Evolutionary conservation across 1,284 basidiomycete genomes (phyloP).

Genomic region (Schizophyllum commune): DNA sequence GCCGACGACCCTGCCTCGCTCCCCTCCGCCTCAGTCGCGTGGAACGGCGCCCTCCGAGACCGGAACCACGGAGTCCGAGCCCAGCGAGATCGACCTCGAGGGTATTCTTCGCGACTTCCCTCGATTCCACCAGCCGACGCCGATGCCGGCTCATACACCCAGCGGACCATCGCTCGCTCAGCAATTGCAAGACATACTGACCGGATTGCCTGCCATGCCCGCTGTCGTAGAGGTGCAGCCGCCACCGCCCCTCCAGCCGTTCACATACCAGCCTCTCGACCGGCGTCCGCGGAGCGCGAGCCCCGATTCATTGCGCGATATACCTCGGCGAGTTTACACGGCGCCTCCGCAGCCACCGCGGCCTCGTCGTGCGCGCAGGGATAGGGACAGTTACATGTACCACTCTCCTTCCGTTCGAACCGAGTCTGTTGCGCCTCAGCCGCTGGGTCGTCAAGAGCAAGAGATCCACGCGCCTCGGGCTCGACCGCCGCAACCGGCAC

Average conservation of each 20-base stretch:
- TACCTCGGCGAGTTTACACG: neutral
- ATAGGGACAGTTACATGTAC: neutral
- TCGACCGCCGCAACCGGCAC: neutral
- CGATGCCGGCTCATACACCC: conserved; percentile 32
- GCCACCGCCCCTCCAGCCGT: conserved; percentile 46
- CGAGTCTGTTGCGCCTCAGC: neutral
- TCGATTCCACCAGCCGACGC: conserved; percentile 20
- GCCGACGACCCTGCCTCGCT: neutral
- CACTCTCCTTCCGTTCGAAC: neutral
- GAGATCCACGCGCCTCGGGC: neutral
- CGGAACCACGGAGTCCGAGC: conserved; percentile 9
- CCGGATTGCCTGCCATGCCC: conserved; percentile 28
- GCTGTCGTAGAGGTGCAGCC: conserved; percentile 25
- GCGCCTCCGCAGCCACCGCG: neutral
- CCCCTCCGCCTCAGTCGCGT: neutral
- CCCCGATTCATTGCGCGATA: conserved; percentile 2
- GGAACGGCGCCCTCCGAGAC: neutral
- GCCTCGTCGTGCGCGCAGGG: too few species aligned
- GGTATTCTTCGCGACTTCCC: conserved; percentile 13
- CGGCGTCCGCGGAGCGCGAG: conserved; percentile 15
- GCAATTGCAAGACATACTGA: conserved; percentile 51
- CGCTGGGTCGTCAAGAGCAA: too few species aligned
- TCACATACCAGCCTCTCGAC: conserved; percentile 44
- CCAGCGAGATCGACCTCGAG: neutral
- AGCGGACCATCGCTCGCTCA: conserved; percentile 46